Percentiles rank a stretch among this genome's conserved stretches.
These are phyloP conservation scores for Epicoccum nigrum DNA, from an alignment of 2,329 filamentous ascomycete genomes.

Conservation along the genomic window DNA sequence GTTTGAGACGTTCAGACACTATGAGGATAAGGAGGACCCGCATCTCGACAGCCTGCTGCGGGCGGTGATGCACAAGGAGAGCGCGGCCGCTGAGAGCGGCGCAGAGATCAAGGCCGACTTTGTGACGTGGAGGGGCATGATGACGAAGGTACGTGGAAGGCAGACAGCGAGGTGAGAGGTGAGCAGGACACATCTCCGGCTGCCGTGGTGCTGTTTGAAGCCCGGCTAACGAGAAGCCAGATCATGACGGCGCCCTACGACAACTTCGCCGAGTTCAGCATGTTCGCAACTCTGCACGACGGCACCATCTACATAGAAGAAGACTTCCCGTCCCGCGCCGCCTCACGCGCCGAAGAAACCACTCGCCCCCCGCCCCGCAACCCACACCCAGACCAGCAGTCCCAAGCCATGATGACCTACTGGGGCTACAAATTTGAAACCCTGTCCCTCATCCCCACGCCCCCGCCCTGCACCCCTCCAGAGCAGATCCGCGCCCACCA, in stretches of 20 bases:
- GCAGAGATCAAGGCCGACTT: conserved; percentile 76
- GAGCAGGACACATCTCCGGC: too few species aligned
- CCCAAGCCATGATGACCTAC: conserved; percentile 85
- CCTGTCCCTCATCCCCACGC: conserved; percentile 73
- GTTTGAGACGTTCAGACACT: conserved; percentile 80
- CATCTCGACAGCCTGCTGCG: conserved; percentile 84
- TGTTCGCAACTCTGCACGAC: conserved; percentile 93
- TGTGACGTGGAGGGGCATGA: conserved; percentile 96
- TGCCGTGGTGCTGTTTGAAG: too few species aligned
- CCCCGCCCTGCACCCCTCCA: conserved; percentile 80
- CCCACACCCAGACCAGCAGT: conserved; percentile 60
- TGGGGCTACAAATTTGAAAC: conserved; percentile 99
- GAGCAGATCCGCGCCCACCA: conserved; percentile 81
- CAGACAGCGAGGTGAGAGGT: too few species aligned
- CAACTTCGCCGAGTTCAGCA: conserved; percentile 81
- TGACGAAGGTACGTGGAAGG: conserved; percentile 79
- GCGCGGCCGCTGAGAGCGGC: conserved; percentile 57
- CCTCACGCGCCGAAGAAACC: conserved; percentile 59
- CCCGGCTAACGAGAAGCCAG: conserved; percentile 55
- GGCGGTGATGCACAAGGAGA: conserved; percentile 76
- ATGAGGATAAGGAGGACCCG: conserved; percentile 82
- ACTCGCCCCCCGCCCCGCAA: conserved; percentile 29
- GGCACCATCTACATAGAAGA: conserved; percentile 87
- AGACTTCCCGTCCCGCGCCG: conserved; percentile 74
- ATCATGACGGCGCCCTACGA: conserved; percentile 87